Percentiles rank a stretch among this genome's conserved stretches.
Evolutionary conservation across 495 filamentous ascomycete species (phyloP).

Genomic region (Daldinia decipiens): DNA sequence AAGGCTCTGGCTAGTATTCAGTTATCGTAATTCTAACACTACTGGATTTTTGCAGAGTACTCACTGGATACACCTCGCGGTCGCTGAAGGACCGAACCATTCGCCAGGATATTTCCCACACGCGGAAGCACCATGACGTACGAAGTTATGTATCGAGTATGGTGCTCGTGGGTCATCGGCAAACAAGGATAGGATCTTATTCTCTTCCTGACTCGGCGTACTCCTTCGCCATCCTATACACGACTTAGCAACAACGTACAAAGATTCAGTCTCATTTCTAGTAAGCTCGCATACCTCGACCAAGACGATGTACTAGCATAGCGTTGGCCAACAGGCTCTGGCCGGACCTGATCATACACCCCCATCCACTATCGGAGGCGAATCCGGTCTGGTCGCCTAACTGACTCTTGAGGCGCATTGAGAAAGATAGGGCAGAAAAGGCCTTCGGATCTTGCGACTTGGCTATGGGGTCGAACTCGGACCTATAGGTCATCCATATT

Average conservation of each 20-base stretch:
- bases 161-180: conserved; percentile 87
- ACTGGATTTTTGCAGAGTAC: conserved; percentile 40
- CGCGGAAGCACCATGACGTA: conserved; percentile 83
- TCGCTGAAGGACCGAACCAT: conserved; percentile 99
- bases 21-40: not conserved
- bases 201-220: conserved; percentile 69
- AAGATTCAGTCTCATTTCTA: not conserved
- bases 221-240: conserved; percentile 80
- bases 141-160: conserved; percentile 96
- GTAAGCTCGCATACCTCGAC: conserved; percentile 70
- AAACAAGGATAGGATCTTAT: conserved; percentile 80
- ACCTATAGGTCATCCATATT: conserved; percentile 97
- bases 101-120: conserved; percentile 96
- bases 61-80: conserved; percentile 94
- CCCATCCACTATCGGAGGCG: conserved; percentile 95
- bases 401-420: conserved; percentile 84
- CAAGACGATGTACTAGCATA: conserved; percentile 73
- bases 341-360: conserved; percentile 98
- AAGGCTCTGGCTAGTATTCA: conserved; percentile 67
- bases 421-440: conserved; percentile 78
- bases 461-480: conserved; percentile 85
- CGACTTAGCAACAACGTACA: conserved; percentile 39
- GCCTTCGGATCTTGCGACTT: conserved; percentile 76
- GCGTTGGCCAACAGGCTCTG: conserved; percentile 93
- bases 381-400: conserved; percentile 84